phyloP scores from a whole-genome alignment of 129 eudicot genomes.

The Helianthus tuberosus region DNA sequence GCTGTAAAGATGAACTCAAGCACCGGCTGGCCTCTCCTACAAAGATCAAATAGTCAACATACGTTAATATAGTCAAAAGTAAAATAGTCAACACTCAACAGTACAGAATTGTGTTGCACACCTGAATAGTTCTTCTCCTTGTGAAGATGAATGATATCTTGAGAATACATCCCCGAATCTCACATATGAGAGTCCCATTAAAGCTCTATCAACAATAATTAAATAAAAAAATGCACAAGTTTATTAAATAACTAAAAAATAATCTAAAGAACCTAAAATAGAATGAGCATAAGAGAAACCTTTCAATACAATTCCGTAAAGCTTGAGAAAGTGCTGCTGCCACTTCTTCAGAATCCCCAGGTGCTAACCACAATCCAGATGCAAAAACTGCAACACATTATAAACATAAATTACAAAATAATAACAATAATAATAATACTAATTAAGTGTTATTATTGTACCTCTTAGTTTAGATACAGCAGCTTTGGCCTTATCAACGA shows the following conservation, averaged over 20 bases:
- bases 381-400: slow-evolving; percentile 61
- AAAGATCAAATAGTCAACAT: slow-evolving; percentile 19
- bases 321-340: slow-evolving; percentile 96
- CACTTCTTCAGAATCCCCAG: slow-evolving; percentile 99
- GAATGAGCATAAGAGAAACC: slow-evolving; percentile 46
- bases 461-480: slow-evolving; percentile 86
- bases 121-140: slow-evolving; percentile 91
- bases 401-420: slow-evolving; percentile 3
- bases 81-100: slow-evolving; percentile 2
- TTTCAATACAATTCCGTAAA: slow-evolving; percentile 83
- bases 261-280: not conserved
- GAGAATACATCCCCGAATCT: slow-evolving; percentile 94
- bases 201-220: slow-evolving; percentile 58
- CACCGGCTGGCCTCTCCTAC: slow-evolving; percentile 94
- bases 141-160: slow-evolving; percentile 77
- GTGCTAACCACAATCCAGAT: slow-evolving; percentile 96
- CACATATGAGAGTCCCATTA: slow-evolving; percentile 74
- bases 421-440: too few species aligned
- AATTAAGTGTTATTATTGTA: slow-evolving; percentile 13
- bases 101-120: slow-evolving; percentile 18
- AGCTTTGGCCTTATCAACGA: slow-evolving; percentile 73
- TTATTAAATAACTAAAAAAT: slow-evolving; percentile 5
- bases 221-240: not conserved
- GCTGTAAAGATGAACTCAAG: slow-evolving; percentile 90
- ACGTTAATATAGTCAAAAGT: not conserved